Percentiles rank a stretch among this genome's conserved stretches.
phyloP scores from a whole-genome alignment of 345 rosid genomes.

The Brassica napus region DNA sequence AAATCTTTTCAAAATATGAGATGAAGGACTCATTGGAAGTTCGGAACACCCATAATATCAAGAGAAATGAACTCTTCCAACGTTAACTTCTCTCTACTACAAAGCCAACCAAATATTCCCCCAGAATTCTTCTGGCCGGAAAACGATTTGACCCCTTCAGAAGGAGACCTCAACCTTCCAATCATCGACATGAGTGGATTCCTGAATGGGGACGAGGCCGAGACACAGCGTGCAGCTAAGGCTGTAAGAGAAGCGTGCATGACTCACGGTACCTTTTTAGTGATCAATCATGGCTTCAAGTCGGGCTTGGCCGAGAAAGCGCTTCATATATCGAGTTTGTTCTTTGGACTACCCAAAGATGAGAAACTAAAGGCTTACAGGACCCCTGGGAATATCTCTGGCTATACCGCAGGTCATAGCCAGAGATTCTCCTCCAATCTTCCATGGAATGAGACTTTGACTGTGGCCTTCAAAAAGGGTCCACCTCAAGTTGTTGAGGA shows the following conservation, averaged over 20 bases:
- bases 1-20: background rate
- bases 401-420: slow-evolving; percentile 51
- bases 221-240: slow-evolving; percentile 36
- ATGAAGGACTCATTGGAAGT: background rate
- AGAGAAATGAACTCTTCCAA: slow-evolving; percentile 16
- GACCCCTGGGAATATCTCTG: slow-evolving; percentile 38
- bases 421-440: slow-evolving; percentile 54
- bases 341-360: slow-evolving; percentile 43
- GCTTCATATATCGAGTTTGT: slow-evolving; percentile 26
- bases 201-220: slow-evolving; percentile 43
- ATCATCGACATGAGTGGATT: slow-evolving; percentile 50
- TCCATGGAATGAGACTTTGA: slow-evolving; percentile 73
- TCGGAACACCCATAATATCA: background rate
- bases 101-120: slow-evolving; percentile 38
- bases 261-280: slow-evolving; percentile 66
- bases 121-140: slow-evolving; percentile 51
- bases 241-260: slow-evolving; percentile 50
- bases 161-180: slow-evolving; percentile 48
- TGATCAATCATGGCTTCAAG: slow-evolving; percentile 61
- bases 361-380: slow-evolving; percentile 41
- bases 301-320: slow-evolving; percentile 42
- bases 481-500: slow-evolving; percentile 34
- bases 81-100: slow-evolving; percentile 32
- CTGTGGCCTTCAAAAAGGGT: slow-evolving; percentile 37
- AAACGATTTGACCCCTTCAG: slow-evolving; percentile 33